Base-by-base conservation (phyloP, 257 asterid species). In the Solanum verrucosum region DNA sequence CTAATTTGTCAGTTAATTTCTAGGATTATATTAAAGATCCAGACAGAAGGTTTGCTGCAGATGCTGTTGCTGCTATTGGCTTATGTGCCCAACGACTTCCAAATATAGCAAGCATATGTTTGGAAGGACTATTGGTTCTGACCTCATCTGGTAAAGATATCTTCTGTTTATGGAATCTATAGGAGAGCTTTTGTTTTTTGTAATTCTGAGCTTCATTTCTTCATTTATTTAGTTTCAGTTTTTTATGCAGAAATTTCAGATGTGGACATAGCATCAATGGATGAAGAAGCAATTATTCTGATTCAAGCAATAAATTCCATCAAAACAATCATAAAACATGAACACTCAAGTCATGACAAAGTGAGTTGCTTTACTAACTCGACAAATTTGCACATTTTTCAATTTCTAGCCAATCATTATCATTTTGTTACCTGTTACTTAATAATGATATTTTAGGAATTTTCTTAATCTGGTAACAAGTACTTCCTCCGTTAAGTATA, bases 1-100 rank as follows among this genome's bases (percentile, higher is more conserved):
- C 52, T 40, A 86, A 75, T 42, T 81, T 14, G 56, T 86, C 56
- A 65, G 56, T 90, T 77, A 79, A 88, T 87, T 90, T 52, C 85
- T 92, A 97, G 99, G 99, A 97, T 90, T 96, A 97, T 92, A 91
- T 95, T 72, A 96, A 96, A 92, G 99, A 97, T 90, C 98, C 98
- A 86, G 98, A 95, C 90, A 92, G 99, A 89, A 93, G 91, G 90
- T 95, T 97, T 93, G 98, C 99, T 89, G 96, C 99, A 74, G 98
- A 96, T 94, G 92, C 98, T 86, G 98, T 95, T 84, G 95, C 97
- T 91, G 97, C 99, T 63, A 96, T 97, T 82, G 98, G 98, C 88
- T 91, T 95, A 88, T 96, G 99, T 88, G 98, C 95, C 3, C 93
- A 92, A 90, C 94, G 92, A 87, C 95, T 97, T 85, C 98, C 98